Evolutionary conservation across 306 rosid species (phyloP).

Genomic region (Carpinus fangiana): DNA sequence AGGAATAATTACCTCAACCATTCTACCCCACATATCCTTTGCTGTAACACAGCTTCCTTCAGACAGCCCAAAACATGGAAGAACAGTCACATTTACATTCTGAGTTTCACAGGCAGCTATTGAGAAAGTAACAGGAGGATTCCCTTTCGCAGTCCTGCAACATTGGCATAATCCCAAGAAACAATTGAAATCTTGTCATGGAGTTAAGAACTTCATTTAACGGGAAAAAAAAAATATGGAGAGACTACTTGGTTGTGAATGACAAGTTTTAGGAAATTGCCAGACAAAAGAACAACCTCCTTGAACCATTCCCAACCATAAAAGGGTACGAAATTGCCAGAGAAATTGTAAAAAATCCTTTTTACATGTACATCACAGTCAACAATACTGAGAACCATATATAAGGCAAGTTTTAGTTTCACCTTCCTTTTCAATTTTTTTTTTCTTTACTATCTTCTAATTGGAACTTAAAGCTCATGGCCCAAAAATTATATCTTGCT

Average conservation of each 20-base stretch:
- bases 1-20: conserved; percentile 67
- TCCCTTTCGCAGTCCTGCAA: conserved; percentile 88
- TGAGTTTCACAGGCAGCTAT: conserved; percentile 98
- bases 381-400: not conserved
- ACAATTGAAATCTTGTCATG: not conserved
- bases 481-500: not conserved
- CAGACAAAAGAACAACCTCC: not conserved
- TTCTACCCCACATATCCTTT: conserved; percentile 79
- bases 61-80: conserved; percentile 86
- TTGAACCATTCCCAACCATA: not conserved
- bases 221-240: not conserved
- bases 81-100: conserved; percentile 88
- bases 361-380: not conserved
- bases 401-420: not conserved
- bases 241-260: not conserved
- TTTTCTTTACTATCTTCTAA: not conserved
- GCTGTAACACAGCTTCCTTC: conserved; percentile 74
- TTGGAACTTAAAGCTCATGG: not conserved
- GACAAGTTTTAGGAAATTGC: not conserved
- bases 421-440: not conserved
- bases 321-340: not conserved
- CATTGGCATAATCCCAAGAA: conserved; percentile 33
- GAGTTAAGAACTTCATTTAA: not conserved
- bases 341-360: not conserved
- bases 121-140: conserved; percentile 90